Conservation (phyloP, 495 filamentous ascomycete genomes). For the Massariosphaeria phaeospora region DNA sequence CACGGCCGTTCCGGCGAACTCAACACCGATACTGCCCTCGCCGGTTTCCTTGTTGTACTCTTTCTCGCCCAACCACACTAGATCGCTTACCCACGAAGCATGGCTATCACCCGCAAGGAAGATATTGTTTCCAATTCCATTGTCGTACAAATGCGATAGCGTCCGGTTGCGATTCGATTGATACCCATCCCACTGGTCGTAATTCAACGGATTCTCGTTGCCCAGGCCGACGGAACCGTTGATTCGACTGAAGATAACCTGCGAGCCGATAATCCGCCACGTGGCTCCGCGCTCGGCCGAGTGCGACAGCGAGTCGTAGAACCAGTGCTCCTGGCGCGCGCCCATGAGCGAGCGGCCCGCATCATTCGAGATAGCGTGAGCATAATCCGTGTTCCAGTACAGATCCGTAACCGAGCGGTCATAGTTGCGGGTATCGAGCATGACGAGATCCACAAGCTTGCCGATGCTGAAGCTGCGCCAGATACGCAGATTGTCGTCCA, state of each 20-base stretch:
- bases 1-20: constrained; percentile 62
- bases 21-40: constrained; percentile 56
- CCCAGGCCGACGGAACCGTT: constrained; percentile 46
- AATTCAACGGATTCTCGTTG: constrained; percentile 50
- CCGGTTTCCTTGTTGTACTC: constrained; percentile 55
- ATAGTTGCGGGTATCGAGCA: constrained; percentile 65
- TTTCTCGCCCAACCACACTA: constrained; percentile 57
- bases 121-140: constrained; percentile 62
- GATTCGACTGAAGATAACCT: constrained; percentile 59
- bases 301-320: constrained; percentile 54
- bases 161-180: constrained; percentile 60
- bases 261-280: constrained; percentile 63
- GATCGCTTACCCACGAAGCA: constrained; percentile 59
- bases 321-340: constrained; percentile 61
- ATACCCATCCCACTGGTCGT: constrained; percentile 63
- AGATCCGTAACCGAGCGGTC: constrained; percentile 53
- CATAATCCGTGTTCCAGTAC: constrained; percentile 53
- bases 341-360: constrained; percentile 60
- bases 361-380: constrained; percentile 53
- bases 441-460: constrained; percentile 59
- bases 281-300: constrained; percentile 51
- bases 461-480: constrained; percentile 65
- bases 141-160: constrained; percentile 52
- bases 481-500: constrained; percentile 66
- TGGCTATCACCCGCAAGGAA: constrained; percentile 63